Percentiles rank a stretch among this genome's conserved stretches.
These are phyloP conservation scores for Trematosphaeria pertusa DNA, from an alignment of 2,329 filamentous ascomycete species.

Conservation along the genomic window DNA sequence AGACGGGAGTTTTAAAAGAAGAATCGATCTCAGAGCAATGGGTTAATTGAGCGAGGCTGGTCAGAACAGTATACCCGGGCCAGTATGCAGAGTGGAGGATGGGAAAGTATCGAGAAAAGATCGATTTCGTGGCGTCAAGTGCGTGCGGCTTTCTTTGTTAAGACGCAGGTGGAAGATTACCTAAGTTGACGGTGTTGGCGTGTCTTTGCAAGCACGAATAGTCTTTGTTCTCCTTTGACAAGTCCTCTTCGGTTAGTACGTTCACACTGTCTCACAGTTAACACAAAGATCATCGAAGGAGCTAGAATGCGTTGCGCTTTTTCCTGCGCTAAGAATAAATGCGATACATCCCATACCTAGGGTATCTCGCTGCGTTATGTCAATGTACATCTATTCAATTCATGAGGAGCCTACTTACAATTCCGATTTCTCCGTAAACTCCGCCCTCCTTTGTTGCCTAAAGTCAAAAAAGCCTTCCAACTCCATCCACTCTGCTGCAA, in stretches of 20 bases:
- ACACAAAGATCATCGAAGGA: not conserved
- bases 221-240: conserved; percentile 3
- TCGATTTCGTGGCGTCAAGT: too few species aligned
- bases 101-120: too few species aligned
- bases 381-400: conserved; percentile 17
- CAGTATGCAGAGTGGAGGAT: too few species aligned
- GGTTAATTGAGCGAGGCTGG: too few species aligned
- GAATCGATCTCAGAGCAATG: too few species aligned
- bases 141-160: conserved; percentile 7
- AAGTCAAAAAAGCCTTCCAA: conserved; percentile 44
- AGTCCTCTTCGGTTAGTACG: not conserved
- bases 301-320: too few species aligned
- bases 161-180: conserved; percentile 5
- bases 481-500: conserved; percentile 94
- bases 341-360: too few species aligned
- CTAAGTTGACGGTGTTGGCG: not conserved
- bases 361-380: conserved; percentile 40
- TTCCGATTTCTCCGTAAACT: conserved; percentile 38
- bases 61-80: too few species aligned
- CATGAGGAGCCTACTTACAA: conserved; percentile 41
- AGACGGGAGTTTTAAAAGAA: too few species aligned
- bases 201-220: not conserved
- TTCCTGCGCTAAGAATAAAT: too few species aligned
- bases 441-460: conserved; percentile 24
- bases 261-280: too few species aligned